A percentile compares a stretch with the other conserved stretches of the same genome.
Evolutionary conservation across 352 stramenopile species (phyloP).

Genomic region (Pythium apleroticum): DNA sequence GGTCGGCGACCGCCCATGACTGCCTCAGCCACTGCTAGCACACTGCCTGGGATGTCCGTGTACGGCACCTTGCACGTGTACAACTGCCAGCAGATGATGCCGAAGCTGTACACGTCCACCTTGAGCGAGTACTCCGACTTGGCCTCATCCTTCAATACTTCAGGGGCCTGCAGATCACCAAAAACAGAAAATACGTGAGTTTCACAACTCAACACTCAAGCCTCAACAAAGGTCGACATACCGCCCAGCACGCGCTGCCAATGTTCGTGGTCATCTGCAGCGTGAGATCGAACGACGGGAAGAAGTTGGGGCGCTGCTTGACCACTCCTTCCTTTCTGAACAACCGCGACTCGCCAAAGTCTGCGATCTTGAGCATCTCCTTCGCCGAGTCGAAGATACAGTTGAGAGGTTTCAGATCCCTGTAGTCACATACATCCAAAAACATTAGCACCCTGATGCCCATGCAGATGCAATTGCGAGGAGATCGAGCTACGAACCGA

Average conservation of each 20-base stretch:
- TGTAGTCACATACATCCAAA: conserved; percentile 18
- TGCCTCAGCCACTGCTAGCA: conserved; percentile 70
- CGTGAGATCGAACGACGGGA: conserved; percentile 58
- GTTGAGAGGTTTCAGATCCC: conserved; percentile 78
- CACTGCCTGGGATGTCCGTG: conserved; percentile 73
- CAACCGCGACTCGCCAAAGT: conserved; percentile 77
- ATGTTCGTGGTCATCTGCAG: conserved; percentile 85
- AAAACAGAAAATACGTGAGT: background rate
- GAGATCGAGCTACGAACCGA: conserved; percentile 28
- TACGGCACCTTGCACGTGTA: conserved; percentile 74
- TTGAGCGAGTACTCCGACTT: conserved; percentile 78
- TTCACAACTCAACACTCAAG: background rate
- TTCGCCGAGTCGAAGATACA: conserved; percentile 79
- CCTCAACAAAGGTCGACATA: conserved; percentile 15
- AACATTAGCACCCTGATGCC: background rate
- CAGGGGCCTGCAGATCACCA: conserved; percentile 50
- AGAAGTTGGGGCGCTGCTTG: conserved; percentile 52
- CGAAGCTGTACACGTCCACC: conserved; percentile 86
- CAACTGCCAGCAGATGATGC: conserved; percentile 84
- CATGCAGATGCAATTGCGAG: background rate
- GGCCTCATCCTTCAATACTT: conserved; percentile 70
- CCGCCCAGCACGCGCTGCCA: conserved; percentile 76
- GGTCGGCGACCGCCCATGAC: conserved; percentile 65
- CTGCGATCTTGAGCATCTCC: conserved; percentile 77
- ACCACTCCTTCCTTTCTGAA: conserved; percentile 64